Evolutionary conservation across 306 rosid genomes (phyloP), one percentile per base, ranked within the genome.

Genomic region (Morella rubra): DNA sequence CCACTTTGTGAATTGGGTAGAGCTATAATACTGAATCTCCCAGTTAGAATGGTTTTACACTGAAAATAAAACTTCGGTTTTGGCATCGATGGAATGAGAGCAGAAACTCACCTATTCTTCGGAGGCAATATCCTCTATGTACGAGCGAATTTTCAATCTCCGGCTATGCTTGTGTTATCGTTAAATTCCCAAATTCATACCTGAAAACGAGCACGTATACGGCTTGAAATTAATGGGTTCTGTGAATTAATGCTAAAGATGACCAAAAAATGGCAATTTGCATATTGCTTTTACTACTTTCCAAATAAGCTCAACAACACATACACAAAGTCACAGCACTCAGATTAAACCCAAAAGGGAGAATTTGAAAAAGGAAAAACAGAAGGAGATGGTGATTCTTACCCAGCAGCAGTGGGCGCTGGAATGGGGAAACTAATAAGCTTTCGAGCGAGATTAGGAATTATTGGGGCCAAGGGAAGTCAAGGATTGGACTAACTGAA

Each of bases 1-100:
- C 13, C 52, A 64, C 49, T 19, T 50, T 42, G 52, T 52, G 52
- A 22, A 20, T 74, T 22, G 55, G n/a, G 40, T 51, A 40, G 16
- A 65, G 50, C 0, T 65, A 42, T 52, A 13, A 11, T n/a, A 40
- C 6, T 3, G 45, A 2, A 45, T 40, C 49, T 46, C 54, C 40
- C 65, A 7, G 10, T 51, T 3, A 69, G 5, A 68, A 53, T 8
- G 67, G 20, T 69, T 69, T 77, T 77, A 32, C 37, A 69, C 10
- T 54, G 74, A 69, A 55, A 45, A 40, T 19, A 18, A 69, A 66
- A 69, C 69, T 54, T 54, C 75, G 59, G 70, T 42, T 69, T 76
- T 52, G 73, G 41, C 11, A 64, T 52, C 8, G 6, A n/a, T 8
- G 32, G 6, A 3, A 12, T 20, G 8, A 7, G 4, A 5, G 5